phyloP scores from a whole-genome alignment of 495 filamentous ascomycete genomes.

The Podospora didyma region DNA sequence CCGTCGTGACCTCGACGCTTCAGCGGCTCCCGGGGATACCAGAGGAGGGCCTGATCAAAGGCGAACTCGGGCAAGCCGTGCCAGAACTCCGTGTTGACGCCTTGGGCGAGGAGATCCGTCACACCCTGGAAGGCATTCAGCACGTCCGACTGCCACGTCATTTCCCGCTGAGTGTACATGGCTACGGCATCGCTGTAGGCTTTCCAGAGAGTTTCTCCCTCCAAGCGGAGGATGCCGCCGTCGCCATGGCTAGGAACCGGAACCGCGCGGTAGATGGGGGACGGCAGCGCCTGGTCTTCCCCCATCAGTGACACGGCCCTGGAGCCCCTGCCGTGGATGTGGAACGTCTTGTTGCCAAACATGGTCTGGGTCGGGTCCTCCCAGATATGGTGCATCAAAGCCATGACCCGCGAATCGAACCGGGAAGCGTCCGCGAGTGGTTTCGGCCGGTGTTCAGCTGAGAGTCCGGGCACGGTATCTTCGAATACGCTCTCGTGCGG shows the following conservation, averaged over 20 bases:
- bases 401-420: neutral
- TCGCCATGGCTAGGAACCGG: neutral
- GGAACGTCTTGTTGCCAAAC: slow-evolving; percentile 13
- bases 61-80: slow-evolving; percentile 16
- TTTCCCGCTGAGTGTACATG: slow-evolving; percentile 12
- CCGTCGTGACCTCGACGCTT: neutral
- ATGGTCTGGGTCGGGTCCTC: slow-evolving; percentile 7
- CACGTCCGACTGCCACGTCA: slow-evolving; percentile 13
- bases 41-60: slow-evolving; percentile 14
- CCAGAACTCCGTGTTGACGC: slow-evolving; percentile 12
- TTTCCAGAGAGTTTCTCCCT: slow-evolving; percentile 13
- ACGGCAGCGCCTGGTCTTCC: neutral
- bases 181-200: slow-evolving; percentile 9
- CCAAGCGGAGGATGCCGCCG: slow-evolving; percentile 1
- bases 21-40: slow-evolving; percentile 11
- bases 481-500: slow-evolving; percentile 8
- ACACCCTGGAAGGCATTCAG: slow-evolving; percentile 14
- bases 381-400: slow-evolving; percentile 6
- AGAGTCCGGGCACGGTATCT: slow-evolving; percentile 18
- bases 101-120: slow-evolving; percentile 5
- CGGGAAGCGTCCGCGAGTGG: slow-evolving; percentile 1
- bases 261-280: slow-evolving; percentile 7
- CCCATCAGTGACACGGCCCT: neutral
- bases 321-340: slow-evolving; percentile 4
- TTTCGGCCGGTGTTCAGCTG: neutral